phyloP scores from a whole-genome alignment of 495 filamentous ascomycete species.

The Hypomontagnella monticulosa region DNA sequence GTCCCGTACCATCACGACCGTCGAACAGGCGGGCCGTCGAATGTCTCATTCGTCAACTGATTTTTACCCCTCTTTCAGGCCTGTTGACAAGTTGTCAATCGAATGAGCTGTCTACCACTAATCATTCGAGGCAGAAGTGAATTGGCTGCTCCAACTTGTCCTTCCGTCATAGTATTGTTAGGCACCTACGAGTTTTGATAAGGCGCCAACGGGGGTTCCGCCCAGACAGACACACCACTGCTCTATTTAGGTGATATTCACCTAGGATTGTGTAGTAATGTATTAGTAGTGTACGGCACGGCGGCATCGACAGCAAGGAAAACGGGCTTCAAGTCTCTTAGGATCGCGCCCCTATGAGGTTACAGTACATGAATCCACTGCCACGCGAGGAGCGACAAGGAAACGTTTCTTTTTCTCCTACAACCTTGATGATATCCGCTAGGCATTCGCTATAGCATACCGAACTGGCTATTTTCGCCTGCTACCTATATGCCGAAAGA shows the following conservation, averaged over 20 bases:
- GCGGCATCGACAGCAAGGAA: conserved; percentile 10
- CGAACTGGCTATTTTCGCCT: not conserved
- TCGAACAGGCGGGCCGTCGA: conserved; percentile 37
- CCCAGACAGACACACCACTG: conserved; percentile 28
- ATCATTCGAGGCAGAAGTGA: conserved; percentile 32
- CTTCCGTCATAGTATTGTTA: conserved; percentile 38
- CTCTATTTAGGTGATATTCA: conserved; percentile 14
- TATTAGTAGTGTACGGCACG: conserved; percentile 21
- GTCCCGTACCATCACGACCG: conserved; percentile 17
- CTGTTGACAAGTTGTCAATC: conserved; percentile 29
- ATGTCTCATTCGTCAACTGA: conserved; percentile 28
- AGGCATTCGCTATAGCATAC: conserved; percentile 3
- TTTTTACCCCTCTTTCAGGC: conserved; percentile 30
- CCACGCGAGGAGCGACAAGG: conserved; percentile 38
- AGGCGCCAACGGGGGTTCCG: conserved; percentile 35
- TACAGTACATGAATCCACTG: conserved; percentile 44
- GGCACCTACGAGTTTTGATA: conserved; percentile 36
- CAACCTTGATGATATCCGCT: conserved; percentile 16
- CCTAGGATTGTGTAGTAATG: conserved; percentile 26
- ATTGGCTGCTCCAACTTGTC: conserved; percentile 33
- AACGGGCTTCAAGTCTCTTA: conserved; percentile 23
- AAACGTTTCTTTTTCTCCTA: conserved; percentile 11
- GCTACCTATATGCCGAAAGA: not conserved
- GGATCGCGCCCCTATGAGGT: conserved; percentile 29
- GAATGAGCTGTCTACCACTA: conserved; percentile 22